Evolutionary conservation across 352 stramenopile genomes (phyloP).

Genomic region (Phytophthora pini): DNA sequence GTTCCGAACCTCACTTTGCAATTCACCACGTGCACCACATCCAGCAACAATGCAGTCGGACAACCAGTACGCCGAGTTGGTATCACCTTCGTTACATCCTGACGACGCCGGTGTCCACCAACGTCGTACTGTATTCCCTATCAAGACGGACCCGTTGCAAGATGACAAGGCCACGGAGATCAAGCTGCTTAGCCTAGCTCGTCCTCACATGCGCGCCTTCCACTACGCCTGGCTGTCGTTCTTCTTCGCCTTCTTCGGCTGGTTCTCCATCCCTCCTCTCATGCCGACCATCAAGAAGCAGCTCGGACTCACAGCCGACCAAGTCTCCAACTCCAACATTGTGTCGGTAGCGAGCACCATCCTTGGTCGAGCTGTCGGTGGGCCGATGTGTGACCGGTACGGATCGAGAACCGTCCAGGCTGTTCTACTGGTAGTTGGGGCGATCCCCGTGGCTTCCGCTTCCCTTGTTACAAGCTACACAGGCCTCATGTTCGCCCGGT

Average conservation of each 20-base stretch:
- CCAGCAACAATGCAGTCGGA: no score
- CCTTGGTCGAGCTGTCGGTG: conserved; percentile 88
- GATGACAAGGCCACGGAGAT: conserved; percentile 44
- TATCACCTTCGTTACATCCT: conserved; percentile 26
- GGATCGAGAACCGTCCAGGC: conserved; percentile 86
- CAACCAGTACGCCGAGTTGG: no score
- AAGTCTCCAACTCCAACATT: conserved; percentile 94
- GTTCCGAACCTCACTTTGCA: no score
- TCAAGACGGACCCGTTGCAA: conserved; percentile 47
- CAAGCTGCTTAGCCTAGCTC: conserved; percentile 32
- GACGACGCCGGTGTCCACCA: conserved; percentile 50
- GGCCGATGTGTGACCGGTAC: conserved; percentile 93
- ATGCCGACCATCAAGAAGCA: conserved; percentile 91
- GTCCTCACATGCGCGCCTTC: conserved; percentile 95
- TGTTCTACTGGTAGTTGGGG: conserved; percentile 73
- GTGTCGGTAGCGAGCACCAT: conserved; percentile 90
- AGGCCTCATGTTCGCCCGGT: conserved; percentile 84
- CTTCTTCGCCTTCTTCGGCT: conserved; percentile 96
- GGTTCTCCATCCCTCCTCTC: conserved; percentile 95
- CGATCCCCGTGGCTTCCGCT: conserved; percentile 86
- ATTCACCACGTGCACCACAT: no score
- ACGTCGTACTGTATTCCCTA: conserved; percentile 46
- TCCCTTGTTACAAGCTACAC: conserved; percentile 85
- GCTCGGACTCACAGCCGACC: conserved; percentile 79
- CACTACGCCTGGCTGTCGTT: conserved; percentile 93